Evolutionary conservation across 1,284 basidiomycete species (phyloP).

Genomic region (Rhodofomes roseus): DNA sequence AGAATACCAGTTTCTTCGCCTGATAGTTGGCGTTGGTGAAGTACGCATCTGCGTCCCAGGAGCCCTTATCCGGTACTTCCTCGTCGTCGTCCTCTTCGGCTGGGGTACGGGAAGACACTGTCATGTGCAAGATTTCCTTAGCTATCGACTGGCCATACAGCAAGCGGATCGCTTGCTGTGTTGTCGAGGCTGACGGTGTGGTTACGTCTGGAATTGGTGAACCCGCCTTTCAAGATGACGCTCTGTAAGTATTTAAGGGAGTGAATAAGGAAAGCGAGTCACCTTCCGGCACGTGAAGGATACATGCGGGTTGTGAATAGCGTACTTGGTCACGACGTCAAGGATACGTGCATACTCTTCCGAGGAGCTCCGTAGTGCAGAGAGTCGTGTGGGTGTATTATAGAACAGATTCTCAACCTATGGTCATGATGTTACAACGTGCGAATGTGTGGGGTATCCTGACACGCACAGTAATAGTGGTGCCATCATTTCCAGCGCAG

Average conservation of each 20-base stretch:
- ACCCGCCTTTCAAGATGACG: constrained; percentile 51
- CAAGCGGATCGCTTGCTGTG: constrained; percentile 71
- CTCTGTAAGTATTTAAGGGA: background rate
- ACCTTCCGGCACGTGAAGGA: constrained; percentile 94
- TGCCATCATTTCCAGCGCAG: constrained; percentile 94
- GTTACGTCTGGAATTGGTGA: constrained; percentile 78
- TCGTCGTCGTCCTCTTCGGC: constrained; percentile 26
- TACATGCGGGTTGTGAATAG: constrained; percentile 86
- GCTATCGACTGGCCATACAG: constrained; percentile 83
- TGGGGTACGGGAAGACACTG: constrained; percentile 33
- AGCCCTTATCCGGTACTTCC: constrained; percentile 21
- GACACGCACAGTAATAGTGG: constrained; percentile 72
- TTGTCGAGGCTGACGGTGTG: constrained; percentile 70
- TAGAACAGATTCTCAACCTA: constrained; percentile 94
- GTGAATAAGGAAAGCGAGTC: background rate
- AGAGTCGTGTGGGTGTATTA: constrained; percentile 87
- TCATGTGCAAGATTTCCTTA: constrained; percentile 72
- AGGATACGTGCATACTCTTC: constrained; percentile 94
- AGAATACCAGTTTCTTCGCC: constrained; percentile 79
- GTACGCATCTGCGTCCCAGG: constrained; percentile 71
- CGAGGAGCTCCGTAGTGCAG: constrained; percentile 80
- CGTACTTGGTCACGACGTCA: constrained; percentile 93
- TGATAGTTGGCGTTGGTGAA: constrained; percentile 90
- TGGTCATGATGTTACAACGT: constrained; percentile 26
- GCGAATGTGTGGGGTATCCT: background rate